Evolutionary conservation across 164 flowering plant species (phyloP), one percentile per base, ranked within the genome.

Genomic region (Saururus chinensis): DNA sequence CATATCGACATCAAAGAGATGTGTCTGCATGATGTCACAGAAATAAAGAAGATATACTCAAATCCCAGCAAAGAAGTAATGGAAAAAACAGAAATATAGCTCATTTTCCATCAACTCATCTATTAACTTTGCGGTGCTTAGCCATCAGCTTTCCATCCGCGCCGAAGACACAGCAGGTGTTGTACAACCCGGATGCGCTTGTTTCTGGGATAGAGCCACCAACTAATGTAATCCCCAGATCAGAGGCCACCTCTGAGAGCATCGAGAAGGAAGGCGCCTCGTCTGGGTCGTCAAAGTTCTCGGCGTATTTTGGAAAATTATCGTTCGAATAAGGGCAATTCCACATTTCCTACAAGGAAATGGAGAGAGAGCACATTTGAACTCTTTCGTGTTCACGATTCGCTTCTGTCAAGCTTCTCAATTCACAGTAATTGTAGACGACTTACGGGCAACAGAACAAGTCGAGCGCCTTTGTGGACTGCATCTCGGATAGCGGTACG

Each of bases 181-280:
- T 93, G 60, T 93, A 93, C 79, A 92, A 42, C 16, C 67, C 73
- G 71, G 79, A 85, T 60, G 87, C 92, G 62, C 68, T 77, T 30
- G 90, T 81, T 73, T 93, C 98, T 4, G 97, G 87, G 61, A 93
- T 85, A 37, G 98, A 93, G 37, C 98, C 98, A 62, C 98, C 98
- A 72, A 93, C 84, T 58, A 89, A 76, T 0, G 97, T 90, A 71
- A 93, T 80, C 64, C 82, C 74, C 61, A 81, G 70, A 62, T 57
- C 67, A n/a, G 74, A 68, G 57, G 98, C 75, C 71, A 73, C 79
- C 77, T 88, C 96, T 68, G 98, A 93, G 51, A 89, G 69, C 98
- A 93, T 93, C 17, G 84, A 80, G 14, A 89, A 79, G 30, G 98
- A 89, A 55, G 96, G 97, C 64, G 98, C 86, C 42, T 82, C 78